Evolutionary conservation across 768 basidiomycete species (phyloP).

Genomic region (Naganishia vaughanmartiniae): DNA sequence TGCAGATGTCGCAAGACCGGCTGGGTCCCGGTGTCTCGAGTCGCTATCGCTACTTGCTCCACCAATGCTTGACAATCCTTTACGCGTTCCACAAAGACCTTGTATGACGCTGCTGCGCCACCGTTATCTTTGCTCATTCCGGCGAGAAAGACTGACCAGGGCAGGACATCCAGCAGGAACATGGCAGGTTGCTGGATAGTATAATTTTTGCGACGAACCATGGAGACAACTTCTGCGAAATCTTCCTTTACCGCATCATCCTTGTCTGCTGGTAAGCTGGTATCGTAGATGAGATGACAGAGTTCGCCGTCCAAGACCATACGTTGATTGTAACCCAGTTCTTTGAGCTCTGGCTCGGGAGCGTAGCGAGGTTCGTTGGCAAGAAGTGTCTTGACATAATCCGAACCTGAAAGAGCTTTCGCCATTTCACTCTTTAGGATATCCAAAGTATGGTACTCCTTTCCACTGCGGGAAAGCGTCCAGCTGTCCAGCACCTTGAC

Average conservation of each 20-base stretch:
- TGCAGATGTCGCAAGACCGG: conserved; percentile 33
- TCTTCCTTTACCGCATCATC: conserved; percentile 40
- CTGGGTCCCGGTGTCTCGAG: conserved; percentile 8
- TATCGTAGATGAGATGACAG: conserved; percentile 30
- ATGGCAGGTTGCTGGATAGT: conserved; percentile 38
- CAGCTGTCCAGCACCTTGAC: conserved; percentile 30
- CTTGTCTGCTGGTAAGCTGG: conserved; percentile 19
- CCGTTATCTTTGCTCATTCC: not conserved
- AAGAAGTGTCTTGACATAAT: not conserved
- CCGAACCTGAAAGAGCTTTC: conserved; percentile 5
- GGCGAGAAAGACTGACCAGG: conserved; percentile 23
- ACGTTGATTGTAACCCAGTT: conserved; percentile 33
- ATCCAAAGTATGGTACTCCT: conserved; percentile 38
- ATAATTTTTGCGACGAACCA: conserved; percentile 35
- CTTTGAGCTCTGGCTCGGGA: not conserved
- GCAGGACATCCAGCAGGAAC: conserved; percentile 44
- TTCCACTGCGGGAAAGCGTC: conserved; percentile 44
- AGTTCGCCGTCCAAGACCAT: conserved; percentile 50
- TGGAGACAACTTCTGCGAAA: conserved; percentile 43
- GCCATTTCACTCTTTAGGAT: conserved; percentile 37
- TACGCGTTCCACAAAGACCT: conserved; percentile 39
- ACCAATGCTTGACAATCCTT: conserved; percentile 34
- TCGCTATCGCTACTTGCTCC: conserved; percentile 33
- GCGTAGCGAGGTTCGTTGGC: conserved; percentile 1
- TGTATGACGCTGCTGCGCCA: conserved; percentile 21